A percentile compares a stretch with the other conserved stretches of the same genome.
These are phyloP conservation scores for Pleurotus tuber-regium DNA, from an alignment of 768 basidiomycete genomes.

Conservation along the genomic window DNA sequence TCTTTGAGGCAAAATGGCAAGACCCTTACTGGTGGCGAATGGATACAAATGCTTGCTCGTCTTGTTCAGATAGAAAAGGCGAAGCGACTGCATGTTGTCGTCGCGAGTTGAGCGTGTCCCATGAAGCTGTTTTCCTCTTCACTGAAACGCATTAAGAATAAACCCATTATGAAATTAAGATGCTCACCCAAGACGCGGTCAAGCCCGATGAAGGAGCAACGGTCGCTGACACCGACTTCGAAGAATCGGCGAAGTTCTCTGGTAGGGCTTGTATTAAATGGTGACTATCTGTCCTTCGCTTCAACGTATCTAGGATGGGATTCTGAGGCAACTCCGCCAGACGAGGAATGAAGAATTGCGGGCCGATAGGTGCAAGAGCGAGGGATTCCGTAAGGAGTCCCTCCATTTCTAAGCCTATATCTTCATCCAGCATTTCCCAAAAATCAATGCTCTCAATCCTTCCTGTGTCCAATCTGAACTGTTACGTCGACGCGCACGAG, in stretches of 20 bases:
- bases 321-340: slow-evolving; percentile 74
- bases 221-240: too few relatives aligned
- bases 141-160: background rate
- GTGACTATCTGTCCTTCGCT: slow-evolving; percentile 21
- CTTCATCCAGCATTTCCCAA: too few relatives aligned
- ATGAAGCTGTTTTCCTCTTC: slow-evolving; percentile 56
- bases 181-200: too few relatives aligned
- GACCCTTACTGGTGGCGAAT: slow-evolving; percentile 59
- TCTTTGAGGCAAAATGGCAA: background rate
- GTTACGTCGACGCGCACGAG: too few relatives aligned
- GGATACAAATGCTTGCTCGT: slow-evolving; percentile 46
- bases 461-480: too few relatives aligned
- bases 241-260: too few relatives aligned
- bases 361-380: slow-evolving; percentile 37
- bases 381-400: slow-evolving; percentile 1
- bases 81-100: slow-evolving; percentile 32
- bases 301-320: slow-evolving; percentile 65
- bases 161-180: too few relatives aligned
- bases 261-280: too few relatives aligned
- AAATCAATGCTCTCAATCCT: too few relatives aligned
- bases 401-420: too few relatives aligned
- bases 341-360: slow-evolving; percentile 60
- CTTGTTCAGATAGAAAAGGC: slow-evolving; percentile 71
- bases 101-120: slow-evolving; percentile 53
- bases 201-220: too few relatives aligned